phyloP scores from a whole-genome alignment of 495 filamentous ascomycete species.

The Choiromyces venosus region DNA sequence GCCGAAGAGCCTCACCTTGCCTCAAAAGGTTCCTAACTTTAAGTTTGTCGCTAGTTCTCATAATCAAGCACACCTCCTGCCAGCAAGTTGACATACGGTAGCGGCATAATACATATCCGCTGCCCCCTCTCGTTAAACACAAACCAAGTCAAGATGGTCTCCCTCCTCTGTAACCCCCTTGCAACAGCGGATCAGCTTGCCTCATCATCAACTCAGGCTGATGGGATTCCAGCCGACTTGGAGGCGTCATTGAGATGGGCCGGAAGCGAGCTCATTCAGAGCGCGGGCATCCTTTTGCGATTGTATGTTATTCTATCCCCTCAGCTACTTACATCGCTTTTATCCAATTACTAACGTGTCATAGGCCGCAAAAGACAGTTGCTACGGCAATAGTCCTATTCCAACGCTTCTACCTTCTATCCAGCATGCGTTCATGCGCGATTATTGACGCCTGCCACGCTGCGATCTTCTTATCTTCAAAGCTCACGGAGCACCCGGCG shows the following conservation, averaged over 20 bases:
- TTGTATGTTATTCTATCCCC: slow-evolving; percentile 43
- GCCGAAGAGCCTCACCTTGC: background rate
- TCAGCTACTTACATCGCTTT: background rate
- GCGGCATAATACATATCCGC: background rate
- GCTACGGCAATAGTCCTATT: slow-evolving; percentile 84
- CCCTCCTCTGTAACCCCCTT: slow-evolving; percentile 72
- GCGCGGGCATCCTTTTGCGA: slow-evolving; percentile 76
- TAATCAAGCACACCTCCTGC: background rate
- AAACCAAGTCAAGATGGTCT: slow-evolving; percentile 41
- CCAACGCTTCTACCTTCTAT: slow-evolving; percentile 75
- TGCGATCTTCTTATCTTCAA: slow-evolving; percentile 73
- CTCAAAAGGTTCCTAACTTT: background rate
- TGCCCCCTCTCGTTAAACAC: background rate
- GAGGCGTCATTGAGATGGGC: slow-evolving; percentile 66
- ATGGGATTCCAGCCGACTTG: slow-evolving; percentile 69
- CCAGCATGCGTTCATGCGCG: slow-evolving; percentile 29
- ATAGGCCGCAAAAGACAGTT: slow-evolving; percentile 71
- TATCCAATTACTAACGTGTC: slow-evolving; percentile 6
- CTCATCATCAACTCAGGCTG: slow-evolving; percentile 59
- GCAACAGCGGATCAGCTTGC: slow-evolving; percentile 76
- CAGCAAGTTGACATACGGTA: background rate
- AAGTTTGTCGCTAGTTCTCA: background rate
- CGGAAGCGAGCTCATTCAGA: slow-evolving; percentile 72
- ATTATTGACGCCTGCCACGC: slow-evolving; percentile 73
- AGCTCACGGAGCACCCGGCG: slow-evolving; percentile 70